These are phyloP conservation scores for Fraxinus cuspidata DNA, from an alignment of 257 asterid genomes.

Conservation along the genomic window DNA sequence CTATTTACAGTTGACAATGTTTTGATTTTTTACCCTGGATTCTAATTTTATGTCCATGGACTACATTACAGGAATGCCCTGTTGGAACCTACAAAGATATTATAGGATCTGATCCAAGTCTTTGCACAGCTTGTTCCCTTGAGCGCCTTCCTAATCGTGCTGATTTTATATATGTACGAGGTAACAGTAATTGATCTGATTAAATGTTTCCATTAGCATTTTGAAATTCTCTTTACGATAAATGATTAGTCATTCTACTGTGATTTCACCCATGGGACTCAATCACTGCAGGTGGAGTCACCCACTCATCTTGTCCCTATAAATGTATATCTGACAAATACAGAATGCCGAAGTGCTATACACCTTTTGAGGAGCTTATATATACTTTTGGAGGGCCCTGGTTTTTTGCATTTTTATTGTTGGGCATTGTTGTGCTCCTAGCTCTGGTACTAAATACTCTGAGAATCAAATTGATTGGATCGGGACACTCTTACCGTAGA, in stretches of 20 bases:
- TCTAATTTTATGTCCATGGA: constrained; percentile 25
- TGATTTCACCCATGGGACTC: constrained; percentile 28
- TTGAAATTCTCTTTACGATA: constrained; percentile 15
- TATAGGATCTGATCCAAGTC: constrained; percentile 81
- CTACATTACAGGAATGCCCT: constrained; percentile 73
- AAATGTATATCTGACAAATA: constrained; percentile 83
- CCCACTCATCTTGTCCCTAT: constrained; percentile 71
- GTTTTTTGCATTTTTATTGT: constrained; percentile 67
- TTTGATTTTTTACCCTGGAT: constrained; percentile 13
- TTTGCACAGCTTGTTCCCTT: constrained; percentile 73
- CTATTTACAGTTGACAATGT: constrained; percentile 7
- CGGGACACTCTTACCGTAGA: constrained; percentile 58
- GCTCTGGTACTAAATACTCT: constrained; percentile 66
- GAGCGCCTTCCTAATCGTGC: constrained; percentile 87
- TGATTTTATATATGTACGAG: constrained; percentile 75
- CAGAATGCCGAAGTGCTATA: constrained; percentile 79
- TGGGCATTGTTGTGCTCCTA: constrained; percentile 68
- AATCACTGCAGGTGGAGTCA: constrained; percentile 80
- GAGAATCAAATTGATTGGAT: constrained; percentile 77
- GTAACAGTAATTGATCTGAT: constrained; percentile 42
- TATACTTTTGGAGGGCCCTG: constrained; percentile 95
- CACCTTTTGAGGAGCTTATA: constrained; percentile 92
- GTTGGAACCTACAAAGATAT: constrained; percentile 77
- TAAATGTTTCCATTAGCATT: constrained; percentile 6
- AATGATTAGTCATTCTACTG: constrained; percentile 11